Conservation (phyloP, 257 asterid genomes). For the Leonotis leonurus region DNA sequence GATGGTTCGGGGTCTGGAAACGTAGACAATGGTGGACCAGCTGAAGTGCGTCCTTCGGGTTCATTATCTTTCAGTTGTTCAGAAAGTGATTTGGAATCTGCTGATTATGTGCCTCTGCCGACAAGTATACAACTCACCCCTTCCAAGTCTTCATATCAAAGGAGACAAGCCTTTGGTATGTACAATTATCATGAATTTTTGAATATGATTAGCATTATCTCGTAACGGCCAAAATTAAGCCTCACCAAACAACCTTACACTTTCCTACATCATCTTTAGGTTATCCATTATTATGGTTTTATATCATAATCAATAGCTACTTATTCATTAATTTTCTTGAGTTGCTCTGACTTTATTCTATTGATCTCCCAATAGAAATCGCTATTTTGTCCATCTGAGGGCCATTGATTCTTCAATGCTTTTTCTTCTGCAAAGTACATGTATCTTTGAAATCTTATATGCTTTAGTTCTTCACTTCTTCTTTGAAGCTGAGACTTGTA, state of each 20-base stretch:
- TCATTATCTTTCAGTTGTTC: constrained; percentile 40
- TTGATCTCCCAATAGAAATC: not conserved
- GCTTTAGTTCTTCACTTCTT: no score
- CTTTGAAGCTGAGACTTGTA: not conserved
- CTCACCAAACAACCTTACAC: not conserved
- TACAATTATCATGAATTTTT: not conserved
- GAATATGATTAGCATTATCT: not conserved
- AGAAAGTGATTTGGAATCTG: constrained; percentile 74
- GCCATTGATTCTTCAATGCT: not conserved
- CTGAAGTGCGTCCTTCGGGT: constrained; percentile 22
- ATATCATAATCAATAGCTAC: not conserved
- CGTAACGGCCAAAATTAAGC: not conserved
- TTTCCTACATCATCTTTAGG: not conserved
- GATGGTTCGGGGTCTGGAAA: constrained; percentile 35
- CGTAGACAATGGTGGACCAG: constrained; percentile 34
- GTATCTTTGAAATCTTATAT: no score
- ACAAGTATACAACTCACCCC: constrained; percentile 34
- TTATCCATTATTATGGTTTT: constrained; percentile 4
- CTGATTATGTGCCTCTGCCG: constrained; percentile 35
- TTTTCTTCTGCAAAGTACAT: not conserved
- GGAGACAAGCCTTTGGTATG: constrained; percentile 88
- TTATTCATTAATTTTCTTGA: not conserved
- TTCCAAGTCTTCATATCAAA: constrained; percentile 60
- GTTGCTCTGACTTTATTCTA: no score
- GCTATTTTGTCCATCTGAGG: not conserved